phyloP scores from a whole-genome alignment of 495 filamentous ascomycete genomes.

The Penicillium bialowiezense region DNA sequence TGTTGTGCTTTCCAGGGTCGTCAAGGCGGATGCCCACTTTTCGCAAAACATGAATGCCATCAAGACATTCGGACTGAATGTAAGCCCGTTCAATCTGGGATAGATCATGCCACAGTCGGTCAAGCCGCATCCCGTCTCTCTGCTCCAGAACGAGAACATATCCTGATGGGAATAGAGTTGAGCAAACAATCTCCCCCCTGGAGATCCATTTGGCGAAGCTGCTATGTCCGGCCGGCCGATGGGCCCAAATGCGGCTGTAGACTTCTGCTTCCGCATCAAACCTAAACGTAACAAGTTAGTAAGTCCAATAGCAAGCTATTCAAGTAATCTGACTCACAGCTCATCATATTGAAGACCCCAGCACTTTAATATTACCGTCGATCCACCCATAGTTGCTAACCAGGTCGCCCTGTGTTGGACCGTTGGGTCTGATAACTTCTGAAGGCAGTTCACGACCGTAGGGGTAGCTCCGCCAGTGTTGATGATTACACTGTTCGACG shows the following conservation, averaged over 20 bases:
- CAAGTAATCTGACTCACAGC: not conserved
- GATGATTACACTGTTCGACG: not conserved
- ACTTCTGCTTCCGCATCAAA: slow-evolving; percentile 1
- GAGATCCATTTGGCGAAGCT: not conserved
- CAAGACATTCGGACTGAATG: not conserved
- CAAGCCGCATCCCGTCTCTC: not conserved
- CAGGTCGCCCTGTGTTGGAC: not conserved
- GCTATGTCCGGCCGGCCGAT: not conserved
- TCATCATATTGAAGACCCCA: not conserved
- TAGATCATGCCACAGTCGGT: not conserved
- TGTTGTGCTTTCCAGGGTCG: not conserved
- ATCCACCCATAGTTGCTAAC: not conserved
- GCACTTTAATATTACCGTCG: not conserved
- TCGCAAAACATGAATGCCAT: not conserved
- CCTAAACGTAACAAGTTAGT: not conserved
- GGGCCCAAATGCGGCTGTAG: not conserved
- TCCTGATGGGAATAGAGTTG: not conserved
- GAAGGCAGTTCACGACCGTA: not conserved
- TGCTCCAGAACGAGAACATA: not conserved
- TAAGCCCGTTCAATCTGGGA: not conserved
- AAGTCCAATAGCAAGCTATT: not conserved
- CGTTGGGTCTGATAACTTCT: not conserved
- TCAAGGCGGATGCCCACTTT: not conserved
- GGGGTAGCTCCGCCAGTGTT: not conserved
- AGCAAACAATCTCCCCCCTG: not conserved